Base-by-base conservation (phyloP, 768 basidiomycete genomes). In the Cyathus striatus region DNA sequence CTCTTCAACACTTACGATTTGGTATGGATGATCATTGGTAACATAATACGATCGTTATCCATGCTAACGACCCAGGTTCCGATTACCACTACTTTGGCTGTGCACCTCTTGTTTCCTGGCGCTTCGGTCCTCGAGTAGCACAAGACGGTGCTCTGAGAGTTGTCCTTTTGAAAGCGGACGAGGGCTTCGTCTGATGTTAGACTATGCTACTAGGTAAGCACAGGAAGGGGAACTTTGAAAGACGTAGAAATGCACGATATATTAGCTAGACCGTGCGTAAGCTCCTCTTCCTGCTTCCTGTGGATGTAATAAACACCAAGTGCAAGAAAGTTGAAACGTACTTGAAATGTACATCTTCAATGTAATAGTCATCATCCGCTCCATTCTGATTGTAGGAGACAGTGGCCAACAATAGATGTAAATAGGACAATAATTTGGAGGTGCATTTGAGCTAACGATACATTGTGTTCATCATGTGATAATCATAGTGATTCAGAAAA, bases 21-120 rank as follows among this genome's bases (percentile, higher is more conserved):
- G n/a, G n/a, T n/a, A n/a, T n/a, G n/a, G n/a, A n/a, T n/a, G n/a
- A n/a, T n/a, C n/a, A n/a, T n/a, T n/a, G n/a, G n/a, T n/a, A n/a
- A n/a, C n/a, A n/a, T n/a, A n/a, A n/a, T n/a, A n/a, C n/a, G n/a
- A n/a, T n/a, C n/a, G n/a, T n/a, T n/a, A n/a, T n/a, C n/a, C n/a
- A n/a, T n/a, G n/a, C n/a, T n/a, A n/a, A n/a, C n/a, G n/a, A n/a
- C n/a, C n/a, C n/a, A n/a, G n/a, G n/a, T n/a, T n/a, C n/a, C n/a
- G n/a, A n/a, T n/a, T n/a, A n/a, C n/a, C n/a, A n/a, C n/a, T n/a
- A n/a, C 81, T 87, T 59, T 97, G 93, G 35, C 93, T 75, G 45
- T 86, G 79, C 17, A 93, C 82, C 58, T 96, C 92, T 39, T 76
- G 61, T 56, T 83, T 20, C 83, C 81, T 2, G 97, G 63, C 0